Conservation (phyloP, 1,139 yeast species). For the Kurtzmaniella natalensis region DNA sequence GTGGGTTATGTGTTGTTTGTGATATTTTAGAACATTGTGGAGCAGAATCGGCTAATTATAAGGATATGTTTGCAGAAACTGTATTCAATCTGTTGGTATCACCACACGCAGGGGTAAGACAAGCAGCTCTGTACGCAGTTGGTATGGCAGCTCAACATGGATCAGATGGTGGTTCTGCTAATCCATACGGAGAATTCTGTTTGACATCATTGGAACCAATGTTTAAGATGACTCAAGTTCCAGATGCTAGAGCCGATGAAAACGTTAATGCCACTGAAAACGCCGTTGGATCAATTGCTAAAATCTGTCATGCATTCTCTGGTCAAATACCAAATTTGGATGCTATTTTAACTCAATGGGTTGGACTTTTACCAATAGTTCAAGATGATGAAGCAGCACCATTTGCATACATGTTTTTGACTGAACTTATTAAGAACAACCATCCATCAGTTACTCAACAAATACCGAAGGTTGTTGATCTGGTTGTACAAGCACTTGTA, state of each 20-base stretch:
- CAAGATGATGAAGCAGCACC: slow-evolving; percentile 90
- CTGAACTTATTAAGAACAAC: slow-evolving; percentile 65
- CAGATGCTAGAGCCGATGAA: slow-evolving; percentile 86
- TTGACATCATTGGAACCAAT: slow-evolving; percentile 69
- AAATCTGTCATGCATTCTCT: slow-evolving; percentile 60
- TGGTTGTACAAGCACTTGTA: slow-evolving; percentile 72
- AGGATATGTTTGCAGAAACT: slow-evolving; percentile 59
- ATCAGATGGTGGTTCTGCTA: slow-evolving; percentile 45
- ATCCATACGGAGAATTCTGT: slow-evolving; percentile 57
- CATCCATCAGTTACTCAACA: slow-evolving; percentile 60
- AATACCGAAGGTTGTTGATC: slow-evolving; percentile 63
- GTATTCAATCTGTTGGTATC: slow-evolving; percentile 63
- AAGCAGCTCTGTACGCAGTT: slow-evolving; percentile 79
- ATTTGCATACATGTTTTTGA: slow-evolving; percentile 73
- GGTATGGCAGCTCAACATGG: slow-evolving; percentile 86
- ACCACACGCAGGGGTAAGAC: slow-evolving; percentile 74
- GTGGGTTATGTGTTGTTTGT: slow-evolving; percentile 77
- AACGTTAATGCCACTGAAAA: slow-evolving; percentile 86
- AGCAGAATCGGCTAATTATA: slow-evolving; percentile 57
- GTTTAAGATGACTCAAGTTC: slow-evolving; percentile 67
- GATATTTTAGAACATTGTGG: slow-evolving; percentile 82
- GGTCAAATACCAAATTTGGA: slow-evolving; percentile 58
- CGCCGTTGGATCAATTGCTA: slow-evolving; percentile 78
- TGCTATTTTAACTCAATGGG: slow-evolving; percentile 69
- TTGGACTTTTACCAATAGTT: slow-evolving; percentile 72